These are phyloP conservation scores for Cenchrus americanus DNA, from an alignment of 176 grass and related monocot species.

Conservation along the genomic window DNA sequence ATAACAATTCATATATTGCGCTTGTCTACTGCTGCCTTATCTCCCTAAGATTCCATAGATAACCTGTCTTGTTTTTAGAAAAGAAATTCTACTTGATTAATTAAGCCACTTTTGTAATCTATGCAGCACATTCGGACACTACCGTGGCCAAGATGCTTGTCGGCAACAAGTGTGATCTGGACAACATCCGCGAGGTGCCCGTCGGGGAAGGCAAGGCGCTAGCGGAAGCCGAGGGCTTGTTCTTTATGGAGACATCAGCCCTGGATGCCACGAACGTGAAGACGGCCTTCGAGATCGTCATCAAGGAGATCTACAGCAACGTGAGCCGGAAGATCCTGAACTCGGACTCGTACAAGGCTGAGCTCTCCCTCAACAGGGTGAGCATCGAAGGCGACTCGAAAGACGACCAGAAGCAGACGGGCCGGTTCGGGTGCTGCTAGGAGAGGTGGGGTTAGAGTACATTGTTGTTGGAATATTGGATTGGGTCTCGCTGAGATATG, in stretches of 20 bases:
- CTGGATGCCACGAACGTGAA: conserved; percentile 78
- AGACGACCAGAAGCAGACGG: conserved; percentile 63
- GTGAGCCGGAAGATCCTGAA: conserved; percentile 87
- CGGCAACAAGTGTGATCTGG: conserved; percentile 85
- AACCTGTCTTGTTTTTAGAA: background rate
- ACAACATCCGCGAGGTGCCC: conserved; percentile 72
- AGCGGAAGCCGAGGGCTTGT: conserved; percentile 74
- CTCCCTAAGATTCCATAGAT: background rate
- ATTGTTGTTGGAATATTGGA: conserved; percentile 21
- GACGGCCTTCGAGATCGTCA: conserved; percentile 77
- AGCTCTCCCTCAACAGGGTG: conserved; percentile 79
- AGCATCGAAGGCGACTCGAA: conserved; percentile 62
- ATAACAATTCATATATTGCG: background rate
- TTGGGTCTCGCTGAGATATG: conserved; percentile 35
- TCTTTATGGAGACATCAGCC: conserved; percentile 96
- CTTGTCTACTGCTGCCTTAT: background rate
- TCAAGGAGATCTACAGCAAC: conserved; percentile 82
- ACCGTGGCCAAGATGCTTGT: conserved; percentile 84
- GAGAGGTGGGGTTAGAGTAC: conserved; percentile 30
- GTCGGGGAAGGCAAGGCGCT: conserved; percentile 78
- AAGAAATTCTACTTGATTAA: background rate
- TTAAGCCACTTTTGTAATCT: background rate
- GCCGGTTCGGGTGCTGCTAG: conserved; percentile 71
- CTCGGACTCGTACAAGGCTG: conserved; percentile 75
- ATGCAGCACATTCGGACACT: conserved; percentile 87